Evolutionary conservation across 2,329 filamentous ascomycete species (phyloP).

Genomic region (Chaetothyriales sp.): DNA sequence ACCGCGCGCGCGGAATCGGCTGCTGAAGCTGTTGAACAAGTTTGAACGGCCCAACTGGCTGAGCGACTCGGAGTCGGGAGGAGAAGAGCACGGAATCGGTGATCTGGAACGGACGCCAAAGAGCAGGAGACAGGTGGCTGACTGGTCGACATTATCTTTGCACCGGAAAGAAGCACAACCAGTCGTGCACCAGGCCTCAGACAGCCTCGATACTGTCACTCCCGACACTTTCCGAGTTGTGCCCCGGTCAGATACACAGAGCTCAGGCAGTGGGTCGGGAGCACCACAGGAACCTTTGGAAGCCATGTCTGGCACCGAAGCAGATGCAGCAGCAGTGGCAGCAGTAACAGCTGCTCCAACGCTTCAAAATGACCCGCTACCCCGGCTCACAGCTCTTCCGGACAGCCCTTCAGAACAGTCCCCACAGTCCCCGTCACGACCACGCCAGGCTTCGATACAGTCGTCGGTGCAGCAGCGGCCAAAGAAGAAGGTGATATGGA

Average conservation of each 20-base stretch:
- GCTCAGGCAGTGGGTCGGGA: neutral
- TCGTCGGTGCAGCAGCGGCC: constrained; percentile 22
- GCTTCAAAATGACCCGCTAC: constrained; percentile 18
- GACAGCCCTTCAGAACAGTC: constrained; percentile 20
- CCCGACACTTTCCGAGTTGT: constrained; percentile 10
- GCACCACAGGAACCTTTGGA: too few relatives aligned
- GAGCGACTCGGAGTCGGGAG: constrained; percentile 54
- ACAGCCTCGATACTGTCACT: constrained; percentile 15
- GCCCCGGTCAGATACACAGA: neutral
- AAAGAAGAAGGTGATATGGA: constrained; percentile 64
- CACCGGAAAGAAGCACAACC: neutral
- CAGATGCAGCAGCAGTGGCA: neutral
- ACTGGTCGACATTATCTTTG: constrained; percentile 3
- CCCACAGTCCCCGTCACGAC: constrained; percentile 25
- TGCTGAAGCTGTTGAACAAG: constrained; percentile 4
- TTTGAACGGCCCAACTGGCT: constrained; percentile 67
- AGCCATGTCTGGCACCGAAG: neutral
- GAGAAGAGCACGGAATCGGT: constrained; percentile 55
- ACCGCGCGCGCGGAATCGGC: constrained; percentile 1
- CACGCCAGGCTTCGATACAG: constrained; percentile 30
- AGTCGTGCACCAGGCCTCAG: constrained; percentile 4
- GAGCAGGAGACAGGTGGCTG: constrained; percentile 7
- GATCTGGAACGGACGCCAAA: constrained; percentile 11
- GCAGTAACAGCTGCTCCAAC: constrained; percentile 12
- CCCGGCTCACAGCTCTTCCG: constrained; percentile 6